Evolutionary conservation across 1,284 basidiomycete genomes (phyloP).

Genomic region (Naganishia sp.): DNA sequence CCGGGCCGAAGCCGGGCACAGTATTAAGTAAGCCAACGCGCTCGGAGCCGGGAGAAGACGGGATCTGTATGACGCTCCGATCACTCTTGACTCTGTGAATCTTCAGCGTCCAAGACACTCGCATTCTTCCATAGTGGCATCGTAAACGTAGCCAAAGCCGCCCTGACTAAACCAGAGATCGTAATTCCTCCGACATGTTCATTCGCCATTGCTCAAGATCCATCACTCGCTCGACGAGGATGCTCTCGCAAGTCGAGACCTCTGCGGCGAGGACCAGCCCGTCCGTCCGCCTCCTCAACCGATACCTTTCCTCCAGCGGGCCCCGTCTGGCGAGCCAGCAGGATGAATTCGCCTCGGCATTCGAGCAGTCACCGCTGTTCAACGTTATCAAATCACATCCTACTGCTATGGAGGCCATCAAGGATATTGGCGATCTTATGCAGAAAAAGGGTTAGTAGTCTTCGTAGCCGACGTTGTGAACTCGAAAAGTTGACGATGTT

Average conservation of each 20-base stretch:
- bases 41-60: too few relatives aligned
- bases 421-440: conserved; percentile 21
- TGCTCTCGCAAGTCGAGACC: background rate
- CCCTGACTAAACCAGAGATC: background rate
- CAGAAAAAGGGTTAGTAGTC: conserved; percentile 27
- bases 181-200: background rate
- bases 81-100: background rate
- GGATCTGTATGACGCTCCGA: too few relatives aligned
- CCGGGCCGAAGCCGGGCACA: too few relatives aligned
- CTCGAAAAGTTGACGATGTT: background rate
- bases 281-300: background rate
- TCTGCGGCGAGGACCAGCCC: background rate
- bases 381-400: conserved; percentile 21
- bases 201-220: background rate
- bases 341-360: conserved; percentile 18
- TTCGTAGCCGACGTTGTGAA: background rate
- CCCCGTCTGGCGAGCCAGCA: background rate
- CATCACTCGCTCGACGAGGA: background rate
- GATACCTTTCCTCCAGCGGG: background rate
- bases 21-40: too few relatives aligned
- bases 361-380: conserved; percentile 23
- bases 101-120: background rate
- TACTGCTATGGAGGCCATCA: conserved; percentile 22
- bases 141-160: too few relatives aligned
- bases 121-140: too few relatives aligned